Evolutionary conservation across 2,329 filamentous ascomycete species (phyloP).

Genomic region (Emergomyces pasteurianus): DNA sequence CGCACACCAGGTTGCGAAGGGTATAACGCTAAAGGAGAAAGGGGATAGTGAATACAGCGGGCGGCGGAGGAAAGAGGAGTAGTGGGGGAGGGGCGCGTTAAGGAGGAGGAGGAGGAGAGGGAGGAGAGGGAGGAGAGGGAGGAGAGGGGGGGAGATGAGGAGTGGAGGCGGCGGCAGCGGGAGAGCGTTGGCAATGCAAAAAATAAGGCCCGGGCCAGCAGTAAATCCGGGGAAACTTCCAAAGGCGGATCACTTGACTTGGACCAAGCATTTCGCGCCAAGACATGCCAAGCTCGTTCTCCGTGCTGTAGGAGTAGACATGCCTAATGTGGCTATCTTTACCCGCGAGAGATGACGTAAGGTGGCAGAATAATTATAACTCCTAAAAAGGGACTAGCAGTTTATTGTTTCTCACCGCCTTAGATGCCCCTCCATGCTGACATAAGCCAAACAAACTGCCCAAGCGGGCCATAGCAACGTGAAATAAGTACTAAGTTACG

Average conservation of each 20-base stretch:
- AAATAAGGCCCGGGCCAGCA: not conserved
- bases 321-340: too few species aligned
- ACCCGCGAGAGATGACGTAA: too few species aligned
- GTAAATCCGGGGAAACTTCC: conserved; percentile 4
- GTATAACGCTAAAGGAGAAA: not conserved
- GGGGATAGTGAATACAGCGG: not conserved
- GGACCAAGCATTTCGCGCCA: not conserved
- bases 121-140: not conserved
- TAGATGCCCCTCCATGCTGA: not conserved
- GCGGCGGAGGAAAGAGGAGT: not conserved
- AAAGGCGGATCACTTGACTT: not conserved
- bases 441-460: conserved; percentile 1
- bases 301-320: too few species aligned
- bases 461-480: conserved; percentile 1
- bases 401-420: not conserved
- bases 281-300: not conserved
- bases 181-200: not conserved
- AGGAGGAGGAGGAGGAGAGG: not conserved
- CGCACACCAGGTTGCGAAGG: too few species aligned
- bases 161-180: not conserved
- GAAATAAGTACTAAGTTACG: not conserved
- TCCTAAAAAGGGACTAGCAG: not conserved
- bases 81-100: not conserved
- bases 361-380: not conserved
- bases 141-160: not conserved